Evolutionary conservation across 2,329 filamentous ascomycete species (phyloP).

Genomic region (Alternaria gansuensis): DNA sequence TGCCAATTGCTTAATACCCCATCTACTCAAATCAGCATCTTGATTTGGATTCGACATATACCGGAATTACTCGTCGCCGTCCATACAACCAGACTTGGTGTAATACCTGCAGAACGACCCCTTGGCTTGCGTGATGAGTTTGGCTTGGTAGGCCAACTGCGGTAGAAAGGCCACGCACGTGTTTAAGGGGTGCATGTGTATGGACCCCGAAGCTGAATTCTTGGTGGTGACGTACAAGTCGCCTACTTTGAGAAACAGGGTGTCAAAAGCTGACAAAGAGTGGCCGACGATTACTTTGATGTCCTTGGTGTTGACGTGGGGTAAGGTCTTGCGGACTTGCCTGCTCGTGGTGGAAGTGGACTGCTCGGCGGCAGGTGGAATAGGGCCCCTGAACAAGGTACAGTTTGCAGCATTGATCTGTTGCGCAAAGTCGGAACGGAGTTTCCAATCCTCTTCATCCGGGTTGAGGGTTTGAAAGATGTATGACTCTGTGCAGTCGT

Average conservation of each 20-base stretch:
- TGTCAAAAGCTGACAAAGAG: neutral
- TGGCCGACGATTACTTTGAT: neutral
- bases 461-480: neutral
- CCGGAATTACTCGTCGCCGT: neutral
- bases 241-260: neutral
- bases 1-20: neutral
- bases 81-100: conserved; percentile 7
- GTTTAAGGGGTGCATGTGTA: neutral
- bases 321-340: neutral
- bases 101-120: conserved; percentile 7
- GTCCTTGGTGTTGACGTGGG: neutral
- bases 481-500: neutral
- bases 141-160: neutral
- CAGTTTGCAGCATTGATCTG: neutral
- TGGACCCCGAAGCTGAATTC: neutral
- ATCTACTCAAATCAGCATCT: neutral
- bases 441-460: neutral
- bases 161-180: neutral
- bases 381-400: neutral
- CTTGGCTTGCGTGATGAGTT: neutral
- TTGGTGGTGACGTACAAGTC: neutral
- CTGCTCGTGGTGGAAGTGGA: neutral
- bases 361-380: neutral
- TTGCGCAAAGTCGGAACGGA: neutral
- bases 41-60: neutral